phyloP scores from a whole-genome alignment of 1,284 basidiomycete species.

The Cutaneotrichosporon cutaneum region DNA sequence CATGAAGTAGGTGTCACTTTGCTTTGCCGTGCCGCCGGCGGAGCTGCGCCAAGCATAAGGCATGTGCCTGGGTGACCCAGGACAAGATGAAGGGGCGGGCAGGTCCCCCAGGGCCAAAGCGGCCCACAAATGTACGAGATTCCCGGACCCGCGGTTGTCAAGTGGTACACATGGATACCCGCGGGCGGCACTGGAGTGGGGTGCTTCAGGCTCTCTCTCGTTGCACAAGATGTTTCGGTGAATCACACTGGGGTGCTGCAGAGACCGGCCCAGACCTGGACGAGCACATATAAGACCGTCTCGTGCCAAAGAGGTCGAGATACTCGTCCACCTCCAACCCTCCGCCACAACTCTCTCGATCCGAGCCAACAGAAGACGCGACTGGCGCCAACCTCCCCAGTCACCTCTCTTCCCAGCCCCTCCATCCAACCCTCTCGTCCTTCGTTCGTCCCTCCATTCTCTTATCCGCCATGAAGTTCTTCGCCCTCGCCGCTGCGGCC shows the following conservation, averaged over 20 bases:
- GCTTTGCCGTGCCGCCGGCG: neutral
- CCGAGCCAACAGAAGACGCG: neutral
- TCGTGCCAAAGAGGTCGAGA: neutral
- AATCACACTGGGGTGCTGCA: neutral
- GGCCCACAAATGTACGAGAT: neutral
- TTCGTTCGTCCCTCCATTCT: neutral
- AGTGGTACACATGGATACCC: neutral
- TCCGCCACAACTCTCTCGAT: neutral
- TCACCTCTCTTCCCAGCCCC: neutral
- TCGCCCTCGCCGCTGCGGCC: slow-evolving; percentile 4
- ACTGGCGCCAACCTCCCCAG: slow-evolving; percentile 1
- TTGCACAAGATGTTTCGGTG: neutral
- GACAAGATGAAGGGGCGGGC: neutral
- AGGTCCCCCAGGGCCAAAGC: neutral
- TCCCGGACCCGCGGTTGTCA: neutral
- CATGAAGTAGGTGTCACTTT: neutral
- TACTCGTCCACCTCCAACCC: neutral
- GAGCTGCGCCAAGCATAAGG: neutral
- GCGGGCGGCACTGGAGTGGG: neutral
- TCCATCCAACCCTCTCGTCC: neutral
- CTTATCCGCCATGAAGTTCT: slow-evolving; percentile 3
- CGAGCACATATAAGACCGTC: neutral
- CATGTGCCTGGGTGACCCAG: neutral
- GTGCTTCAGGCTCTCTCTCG: neutral
- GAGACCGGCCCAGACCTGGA: neutral